A percentile compares a stretch with the other conserved stretches of the same genome.
phyloP scores from a whole-genome alignment of 140 eudicot genomes.

The Cichorium intybus region DNA sequence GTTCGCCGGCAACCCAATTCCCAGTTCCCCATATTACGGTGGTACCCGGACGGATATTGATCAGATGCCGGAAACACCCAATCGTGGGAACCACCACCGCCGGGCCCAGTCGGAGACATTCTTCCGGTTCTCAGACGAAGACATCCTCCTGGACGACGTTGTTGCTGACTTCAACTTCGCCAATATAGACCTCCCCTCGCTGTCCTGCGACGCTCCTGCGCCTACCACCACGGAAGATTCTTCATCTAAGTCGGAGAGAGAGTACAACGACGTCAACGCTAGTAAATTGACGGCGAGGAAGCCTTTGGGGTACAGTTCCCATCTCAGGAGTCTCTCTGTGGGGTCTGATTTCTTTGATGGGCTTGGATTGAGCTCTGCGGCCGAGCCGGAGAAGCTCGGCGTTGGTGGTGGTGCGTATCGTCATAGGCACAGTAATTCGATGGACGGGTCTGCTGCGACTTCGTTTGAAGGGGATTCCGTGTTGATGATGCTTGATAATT shows the following conservation, averaged over 20 bases:
- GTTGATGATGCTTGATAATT: constrained; percentile 38
- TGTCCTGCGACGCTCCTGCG: constrained; percentile 22
- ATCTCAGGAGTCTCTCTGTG: constrained; percentile 68
- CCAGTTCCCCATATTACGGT: constrained; percentile 9
- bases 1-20: constrained; percentile 48
- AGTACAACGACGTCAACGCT: constrained; percentile 30
- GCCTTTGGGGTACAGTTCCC: constrained; percentile 24
- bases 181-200: constrained; percentile 33
- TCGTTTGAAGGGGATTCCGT: constrained; percentile 45
- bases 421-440: constrained; percentile 60
- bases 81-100: constrained; percentile 61
- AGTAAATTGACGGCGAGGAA: constrained; percentile 17
- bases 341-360: constrained; percentile 86
- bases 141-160: constrained; percentile 64
- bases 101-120: constrained; percentile 85
- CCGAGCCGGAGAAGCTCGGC: constrained; percentile 13
- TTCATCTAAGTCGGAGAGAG: constrained; percentile 22
- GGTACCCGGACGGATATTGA: constrained; percentile 35
- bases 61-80: constrained; percentile 58
- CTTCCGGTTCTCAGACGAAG: constrained; percentile 73
- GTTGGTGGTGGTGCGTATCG: constrained; percentile 12
- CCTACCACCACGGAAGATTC: constrained; percentile 40
- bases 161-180: constrained; percentile 59
- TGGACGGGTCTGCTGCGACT: constrained; percentile 64
- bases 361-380: constrained; percentile 16